Evolutionary conservation across 768 basidiomycete species (phyloP).

Genomic region (Hypholoma sublateritium): DNA sequence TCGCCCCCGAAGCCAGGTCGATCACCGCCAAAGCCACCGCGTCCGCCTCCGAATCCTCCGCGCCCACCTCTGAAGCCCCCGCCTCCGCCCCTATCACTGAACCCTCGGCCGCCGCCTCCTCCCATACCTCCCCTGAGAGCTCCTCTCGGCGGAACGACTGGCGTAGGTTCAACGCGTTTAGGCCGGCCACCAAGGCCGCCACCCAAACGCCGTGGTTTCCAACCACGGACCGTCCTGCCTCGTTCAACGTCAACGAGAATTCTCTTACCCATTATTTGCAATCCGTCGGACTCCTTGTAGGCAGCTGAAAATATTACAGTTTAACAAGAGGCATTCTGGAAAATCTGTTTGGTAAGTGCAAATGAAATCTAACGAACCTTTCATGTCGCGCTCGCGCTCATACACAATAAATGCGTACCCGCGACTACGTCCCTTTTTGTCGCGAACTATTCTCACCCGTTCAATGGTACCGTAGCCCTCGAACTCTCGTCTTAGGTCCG

Average conservation of each 20-base stretch:
- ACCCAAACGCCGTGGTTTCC: slow-evolving; percentile 95
- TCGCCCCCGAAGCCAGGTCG: slow-evolving; percentile 53
- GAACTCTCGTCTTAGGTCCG: slow-evolving; percentile 91
- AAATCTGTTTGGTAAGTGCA: slow-evolving; percentile 2
- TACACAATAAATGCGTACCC: slow-evolving; percentile 98
- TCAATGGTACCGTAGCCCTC: slow-evolving; percentile 95
- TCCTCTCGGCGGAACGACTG: slow-evolving; percentile 32
- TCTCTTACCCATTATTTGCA: slow-evolving; percentile 94
- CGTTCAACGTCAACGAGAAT: slow-evolving; percentile 98
- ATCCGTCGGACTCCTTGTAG: slow-evolving; percentile 97
- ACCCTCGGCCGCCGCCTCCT: slow-evolving; percentile 39
- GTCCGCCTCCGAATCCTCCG: slow-evolving; percentile 33
- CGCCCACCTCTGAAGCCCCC: slow-evolving; percentile 41
- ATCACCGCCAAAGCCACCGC: slow-evolving; percentile 43
- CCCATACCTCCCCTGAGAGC: slow-evolving; percentile 2
- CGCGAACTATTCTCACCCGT: slow-evolving; percentile 88
- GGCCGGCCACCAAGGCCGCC: slow-evolving; percentile 99
- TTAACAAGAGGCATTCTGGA: slow-evolving; percentile 11
- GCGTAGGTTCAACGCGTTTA: slow-evolving; percentile 64
- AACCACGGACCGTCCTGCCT: slow-evolving; percentile 95
- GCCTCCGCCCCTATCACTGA: slow-evolving; percentile 38
- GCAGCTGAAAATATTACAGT: slow-evolving; percentile 54
- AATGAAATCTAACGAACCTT: slow-evolving; percentile 54
- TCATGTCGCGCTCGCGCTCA: slow-evolving; percentile 99
- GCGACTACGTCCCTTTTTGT: slow-evolving; percentile 83